phyloP scores from a whole-genome alignment of 1,284 basidiomycete genomes.

The Cutaneotrichosporon daszewskae region DNA sequence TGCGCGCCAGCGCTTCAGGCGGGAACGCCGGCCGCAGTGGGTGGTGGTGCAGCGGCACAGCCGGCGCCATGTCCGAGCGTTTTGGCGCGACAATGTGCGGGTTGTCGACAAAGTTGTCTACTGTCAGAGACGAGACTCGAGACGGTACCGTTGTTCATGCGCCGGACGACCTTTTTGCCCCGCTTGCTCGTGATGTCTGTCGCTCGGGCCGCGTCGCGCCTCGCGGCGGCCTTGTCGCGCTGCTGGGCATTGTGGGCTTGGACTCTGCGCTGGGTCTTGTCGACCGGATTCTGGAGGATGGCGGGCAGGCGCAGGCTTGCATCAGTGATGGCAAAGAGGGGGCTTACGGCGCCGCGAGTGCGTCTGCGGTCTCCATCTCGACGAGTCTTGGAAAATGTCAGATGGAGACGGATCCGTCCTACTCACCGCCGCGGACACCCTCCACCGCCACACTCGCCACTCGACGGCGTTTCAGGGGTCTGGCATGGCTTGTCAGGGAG shows the following conservation, averaged over 20 bases:
- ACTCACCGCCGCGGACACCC: too few species aligned
- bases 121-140: neutral
- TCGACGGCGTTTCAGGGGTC: too few species aligned
- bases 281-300: conserved; percentile 43
- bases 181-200: conserved; percentile 4
- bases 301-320: conserved; percentile 41
- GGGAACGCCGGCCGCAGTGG: conserved; percentile 31
- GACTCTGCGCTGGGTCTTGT: conserved; percentile 29
- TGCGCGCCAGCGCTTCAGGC: conserved; percentile 22
- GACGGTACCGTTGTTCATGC: conserved; percentile 39
- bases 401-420: too few species aligned
- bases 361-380: conserved; percentile 5
- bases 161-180: conserved; percentile 38
- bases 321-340: neutral
- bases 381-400: neutral
- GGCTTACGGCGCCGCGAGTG: conserved; percentile 9
- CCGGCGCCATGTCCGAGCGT: conserved; percentile 33
- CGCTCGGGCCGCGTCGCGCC: conserved; percentile 11
- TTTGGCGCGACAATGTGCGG: conserved; percentile 37
- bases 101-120: conserved; percentile 40
- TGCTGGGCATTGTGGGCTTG: conserved; percentile 44
- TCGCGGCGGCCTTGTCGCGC: conserved; percentile 35
- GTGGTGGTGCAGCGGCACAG: conserved; percentile 37
- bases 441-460: too few species aligned
- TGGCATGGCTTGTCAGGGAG: too few species aligned